Conservation (phyloP, 208 protist species). For the Leishmania aethiopica region DNA sequence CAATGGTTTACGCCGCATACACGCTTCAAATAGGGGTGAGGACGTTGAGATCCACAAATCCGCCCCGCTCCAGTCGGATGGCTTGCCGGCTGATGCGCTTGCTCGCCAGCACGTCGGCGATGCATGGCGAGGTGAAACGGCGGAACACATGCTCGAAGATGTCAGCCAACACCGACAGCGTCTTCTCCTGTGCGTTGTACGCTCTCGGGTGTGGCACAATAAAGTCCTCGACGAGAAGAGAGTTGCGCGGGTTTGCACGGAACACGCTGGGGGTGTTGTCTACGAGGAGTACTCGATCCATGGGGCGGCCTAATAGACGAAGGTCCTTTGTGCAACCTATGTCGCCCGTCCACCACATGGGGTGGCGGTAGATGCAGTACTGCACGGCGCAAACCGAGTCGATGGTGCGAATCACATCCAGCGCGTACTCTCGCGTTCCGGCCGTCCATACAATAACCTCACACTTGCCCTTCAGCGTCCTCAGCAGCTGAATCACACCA, state of each 20-base stretch:
- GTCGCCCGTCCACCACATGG: slow-evolving; percentile 74
- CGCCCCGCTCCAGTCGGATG: slow-evolving; percentile 24
- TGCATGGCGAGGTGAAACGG: slow-evolving; percentile 23
- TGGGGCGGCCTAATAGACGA: slow-evolving; percentile 73
- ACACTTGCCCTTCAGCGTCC: slow-evolving; percentile 59
- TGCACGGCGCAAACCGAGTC: slow-evolving; percentile 58
- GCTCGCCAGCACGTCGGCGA: slow-evolving; percentile 36
- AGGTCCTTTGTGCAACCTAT: slow-evolving; percentile 82
- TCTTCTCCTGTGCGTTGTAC: slow-evolving; percentile 36
- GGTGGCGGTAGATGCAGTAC: slow-evolving; percentile 76
- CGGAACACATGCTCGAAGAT: slow-evolving; percentile 49
- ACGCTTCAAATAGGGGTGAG: slow-evolving; percentile 6
- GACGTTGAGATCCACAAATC: slow-evolving; percentile 32
- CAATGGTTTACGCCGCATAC: not conserved
- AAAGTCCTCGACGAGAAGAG: slow-evolving; percentile 77
- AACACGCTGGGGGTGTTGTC: slow-evolving; percentile 89
- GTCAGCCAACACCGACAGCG: slow-evolving; percentile 35
- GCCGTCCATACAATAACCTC: slow-evolving; percentile 91
- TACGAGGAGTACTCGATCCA: slow-evolving; percentile 76
- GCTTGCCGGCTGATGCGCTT: slow-evolving; percentile 29
- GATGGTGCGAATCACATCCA: slow-evolving; percentile 69
- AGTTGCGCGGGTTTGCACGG: slow-evolving; percentile 74
- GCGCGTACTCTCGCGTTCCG: slow-evolving; percentile 73
- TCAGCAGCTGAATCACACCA: slow-evolving; percentile 57
- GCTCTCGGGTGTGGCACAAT: slow-evolving; percentile 24